These are phyloP conservation scores for Aspergillus hancockii DNA, from an alignment of 495 filamentous ascomycete genomes.

Conservation along the genomic window DNA sequence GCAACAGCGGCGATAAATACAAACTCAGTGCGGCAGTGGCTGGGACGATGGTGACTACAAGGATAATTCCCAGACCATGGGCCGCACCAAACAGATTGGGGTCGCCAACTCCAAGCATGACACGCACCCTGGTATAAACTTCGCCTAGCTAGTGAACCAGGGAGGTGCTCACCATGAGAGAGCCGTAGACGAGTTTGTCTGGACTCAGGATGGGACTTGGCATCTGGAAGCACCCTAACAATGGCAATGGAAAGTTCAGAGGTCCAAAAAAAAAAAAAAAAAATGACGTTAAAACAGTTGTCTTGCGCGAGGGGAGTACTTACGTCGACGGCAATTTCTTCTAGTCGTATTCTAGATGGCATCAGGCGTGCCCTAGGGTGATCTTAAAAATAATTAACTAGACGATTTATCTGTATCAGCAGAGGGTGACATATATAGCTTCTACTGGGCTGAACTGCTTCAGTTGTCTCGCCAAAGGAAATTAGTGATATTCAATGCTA, in stretches of 20 bases:
- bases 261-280: background rate
- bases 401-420: conserved; percentile 1
- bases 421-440: background rate
- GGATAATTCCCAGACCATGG: background rate
- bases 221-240: background rate
- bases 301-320: background rate
- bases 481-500: background rate
- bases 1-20: background rate
- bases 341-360: background rate
- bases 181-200: background rate
- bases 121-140: background rate
- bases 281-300: background rate
- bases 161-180: background rate
- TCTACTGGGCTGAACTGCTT: too few relatives aligned
- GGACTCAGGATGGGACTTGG: background rate
- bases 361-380: background rate
- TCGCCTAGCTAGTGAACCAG: background rate
- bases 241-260: background rate
- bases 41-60: conserved; percentile 1
- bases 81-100: background rate
- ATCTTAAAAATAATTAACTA: background rate
- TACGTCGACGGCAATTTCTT: background rate
- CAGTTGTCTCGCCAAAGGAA: background rate
- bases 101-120: background rate
- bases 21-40: background rate